Percentiles rank a stretch among this genome's conserved stretches.
These are phyloP conservation scores for Ogataea trehaloabstinens DNA, from an alignment of 805 yeast species.

Conservation along the genomic window DNA sequence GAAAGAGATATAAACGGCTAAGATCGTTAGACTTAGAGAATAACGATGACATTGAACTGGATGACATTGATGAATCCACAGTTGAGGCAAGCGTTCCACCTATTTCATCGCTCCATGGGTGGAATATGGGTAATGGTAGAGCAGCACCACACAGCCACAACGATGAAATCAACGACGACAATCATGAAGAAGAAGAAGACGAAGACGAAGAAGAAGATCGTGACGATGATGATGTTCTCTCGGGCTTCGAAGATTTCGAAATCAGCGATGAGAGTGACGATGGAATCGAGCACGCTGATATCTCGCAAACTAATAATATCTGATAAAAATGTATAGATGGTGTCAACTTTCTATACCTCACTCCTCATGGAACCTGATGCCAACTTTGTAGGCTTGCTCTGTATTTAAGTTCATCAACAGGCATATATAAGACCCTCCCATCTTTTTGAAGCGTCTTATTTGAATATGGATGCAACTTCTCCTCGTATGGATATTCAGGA, in stretches of 20 bases:
- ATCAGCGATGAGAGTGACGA: constrained; percentile 30
- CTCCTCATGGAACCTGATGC: constrained; percentile 23
- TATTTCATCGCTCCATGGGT: background rate
- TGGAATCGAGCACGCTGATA: constrained; percentile 28
- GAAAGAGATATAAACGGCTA: constrained; percentile 23
- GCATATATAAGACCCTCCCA: constrained; percentile 15
- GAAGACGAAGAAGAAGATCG: constrained; percentile 9
- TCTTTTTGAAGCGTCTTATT: background rate
- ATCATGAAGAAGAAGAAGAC: constrained; percentile 8
- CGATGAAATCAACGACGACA: constrained; percentile 6
- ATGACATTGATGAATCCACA: background rate
- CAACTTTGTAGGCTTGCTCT: constrained; percentile 42
- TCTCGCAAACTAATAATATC: background rate
- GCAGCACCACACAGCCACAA: background rate
- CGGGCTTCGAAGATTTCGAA: constrained; percentile 25
- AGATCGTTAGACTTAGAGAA: constrained; percentile 22
- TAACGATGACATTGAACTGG: constrained; percentile 12
- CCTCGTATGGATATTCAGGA: constrained; percentile 5
- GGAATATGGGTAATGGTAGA: background rate
- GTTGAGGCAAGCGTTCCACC: background rate
- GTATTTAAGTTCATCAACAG: constrained; percentile 30
- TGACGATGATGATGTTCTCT: constrained; percentile 10
- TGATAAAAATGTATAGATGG: background rate
- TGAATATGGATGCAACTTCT: background rate
- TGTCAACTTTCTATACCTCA: background rate